Evolutionary conservation across 2,329 filamentous ascomycete genomes (phyloP), one percentile per base, ranked within the genome.

Genomic region (Plenodomus biglobosus): DNA sequence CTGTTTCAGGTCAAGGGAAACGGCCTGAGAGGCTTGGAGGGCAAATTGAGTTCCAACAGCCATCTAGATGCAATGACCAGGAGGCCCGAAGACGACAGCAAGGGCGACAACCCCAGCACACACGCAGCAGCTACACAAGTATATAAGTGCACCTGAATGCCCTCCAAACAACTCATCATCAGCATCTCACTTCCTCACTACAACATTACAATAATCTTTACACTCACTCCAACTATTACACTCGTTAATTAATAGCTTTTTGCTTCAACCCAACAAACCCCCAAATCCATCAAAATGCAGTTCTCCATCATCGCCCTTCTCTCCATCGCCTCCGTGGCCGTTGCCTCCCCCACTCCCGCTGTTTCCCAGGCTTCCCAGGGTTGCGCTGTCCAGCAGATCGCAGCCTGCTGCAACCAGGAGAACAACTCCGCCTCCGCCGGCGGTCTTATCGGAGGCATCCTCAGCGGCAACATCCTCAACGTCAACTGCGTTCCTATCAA

Each of bases 251-350:
- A 32, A 5, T 20, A 34, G 16, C 27, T 42, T 27, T 13, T 40
- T 16, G 35, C 35, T 37, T 37, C 35, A 21, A 40, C 19, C 24
- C 30, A 13, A 32, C n/a, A 42, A 34, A 17, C 24, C 8, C 27
- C 40, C 24, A 2, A 24, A 42, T 18, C 22, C 6, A 15, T n/a
- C 24, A 42, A 42, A 17, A 42, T 42, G 40, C 40, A 42, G 40
- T 42, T 42, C 40, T 35, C 17, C 40, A 32, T 34, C 40, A 18
- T 42, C 40, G 40, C 24, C 16, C n/a, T 42, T 27, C 30, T 42
- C 27, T 34, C 40, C 40, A n/a, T 42, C 40, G 40, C 40, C 40
- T 24, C 40, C 40, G 17, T 42, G 40, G 40, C 24, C 40, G 20
- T 22, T 11, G 24, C 40, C 16, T 27, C 22, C 16, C 40, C 40